phyloP scores from a whole-genome alignment of 305 asterid species.

The Solanum hybrid region DNA sequence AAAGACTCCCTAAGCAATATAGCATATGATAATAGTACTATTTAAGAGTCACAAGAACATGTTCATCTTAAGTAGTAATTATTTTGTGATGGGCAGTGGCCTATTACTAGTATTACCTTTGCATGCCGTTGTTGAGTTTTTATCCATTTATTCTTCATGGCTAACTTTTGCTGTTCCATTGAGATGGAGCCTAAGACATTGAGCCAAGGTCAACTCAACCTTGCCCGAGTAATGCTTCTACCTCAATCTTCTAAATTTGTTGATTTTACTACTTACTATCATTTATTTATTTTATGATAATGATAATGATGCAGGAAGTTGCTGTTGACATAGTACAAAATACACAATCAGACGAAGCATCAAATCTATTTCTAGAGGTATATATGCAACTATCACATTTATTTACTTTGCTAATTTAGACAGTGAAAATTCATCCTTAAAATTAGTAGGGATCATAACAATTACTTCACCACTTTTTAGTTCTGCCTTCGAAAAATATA shows the following conservation, averaged over 20 bases:
- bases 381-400: background rate
- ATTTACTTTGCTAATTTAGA: background rate
- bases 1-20: background rate
- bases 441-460: background rate
- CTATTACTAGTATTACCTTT: background rate
- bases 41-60: background rate
- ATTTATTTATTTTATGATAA: background rate
- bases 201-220: conserved; percentile 44
- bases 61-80: background rate
- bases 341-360: conserved; percentile 35
- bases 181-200: conserved; percentile 76
- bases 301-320: conserved; percentile 40
- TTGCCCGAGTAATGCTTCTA: conserved; percentile 39
- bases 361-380: conserved; percentile 34
- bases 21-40: background rate
- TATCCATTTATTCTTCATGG: conserved; percentile 29
- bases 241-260: background rate
- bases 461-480: background rate
- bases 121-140: background rate
- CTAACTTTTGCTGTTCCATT: conserved; percentile 56
- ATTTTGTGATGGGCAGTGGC: conserved; percentile 11
- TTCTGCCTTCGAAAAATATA: background rate
- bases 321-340: conserved; percentile 56
- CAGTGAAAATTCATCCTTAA: background rate
- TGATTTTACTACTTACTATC: background rate